phyloP scores from a whole-genome alignment of 2,329 filamentous ascomycete genomes.

The Penicillium verrucosum region DNA sequence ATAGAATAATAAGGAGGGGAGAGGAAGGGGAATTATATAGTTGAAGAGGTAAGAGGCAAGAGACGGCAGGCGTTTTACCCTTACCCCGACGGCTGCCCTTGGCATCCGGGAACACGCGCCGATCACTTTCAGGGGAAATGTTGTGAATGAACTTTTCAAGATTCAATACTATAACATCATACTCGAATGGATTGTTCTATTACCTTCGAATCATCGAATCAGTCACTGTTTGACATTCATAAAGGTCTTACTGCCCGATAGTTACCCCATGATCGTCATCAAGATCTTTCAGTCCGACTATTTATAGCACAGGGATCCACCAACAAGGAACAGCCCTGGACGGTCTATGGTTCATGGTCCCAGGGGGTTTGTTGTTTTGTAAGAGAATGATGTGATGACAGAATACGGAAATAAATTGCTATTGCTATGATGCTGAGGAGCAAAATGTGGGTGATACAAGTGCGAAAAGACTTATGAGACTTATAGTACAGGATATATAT shows the following conservation, averaged over 20 bases:
- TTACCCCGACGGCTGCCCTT: background rate
- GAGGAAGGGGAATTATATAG: slow-evolving; percentile 8
- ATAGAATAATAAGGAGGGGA: background rate
- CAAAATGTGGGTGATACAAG: background rate
- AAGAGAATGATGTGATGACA: background rate
- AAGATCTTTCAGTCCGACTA: slow-evolving; percentile 9
- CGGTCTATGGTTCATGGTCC: background rate
- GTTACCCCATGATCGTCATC: background rate
- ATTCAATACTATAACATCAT: background rate
- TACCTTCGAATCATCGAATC: background rate
- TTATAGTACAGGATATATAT: slow-evolving; percentile 5
- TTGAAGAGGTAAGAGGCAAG: background rate
- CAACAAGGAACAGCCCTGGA: background rate
- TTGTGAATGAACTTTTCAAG: background rate
- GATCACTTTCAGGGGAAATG: slow-evolving; percentile 10
- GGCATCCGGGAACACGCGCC: background rate
- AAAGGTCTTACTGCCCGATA: slow-evolving; percentile 3
- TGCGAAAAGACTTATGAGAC: background rate
- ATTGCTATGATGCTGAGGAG: background rate
- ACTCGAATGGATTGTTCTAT: background rate
- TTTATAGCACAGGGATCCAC: slow-evolving; percentile 8
- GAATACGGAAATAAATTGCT: background rate
- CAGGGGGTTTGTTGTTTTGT: background rate
- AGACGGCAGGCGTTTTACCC: background rate
- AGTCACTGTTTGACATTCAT: background rate